Evolutionary conservation across 164 flowering plant genomes (phyloP), one percentile per base, ranked within the genome.

Genomic region (Dillenia turbinata): DNA sequence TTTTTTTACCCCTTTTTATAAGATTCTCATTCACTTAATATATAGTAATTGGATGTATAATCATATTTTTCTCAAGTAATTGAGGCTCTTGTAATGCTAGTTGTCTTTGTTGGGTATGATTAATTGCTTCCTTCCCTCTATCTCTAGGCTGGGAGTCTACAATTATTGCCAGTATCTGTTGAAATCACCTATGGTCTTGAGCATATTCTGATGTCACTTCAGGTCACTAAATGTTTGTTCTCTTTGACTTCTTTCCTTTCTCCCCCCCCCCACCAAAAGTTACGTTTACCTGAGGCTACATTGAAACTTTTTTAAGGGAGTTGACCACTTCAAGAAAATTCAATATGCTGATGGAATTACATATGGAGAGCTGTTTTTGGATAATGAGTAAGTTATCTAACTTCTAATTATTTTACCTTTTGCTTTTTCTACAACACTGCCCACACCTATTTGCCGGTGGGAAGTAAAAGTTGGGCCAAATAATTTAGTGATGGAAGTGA

Each of bases 111-210:
- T 19, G 12, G n/a, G 16, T 16, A 3, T 40, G 24, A 5, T 48
- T 54, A 51, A 33, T 51, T 10, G 59, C 14, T 19, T 59, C 22
- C 10, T 59, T 61, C 43, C 47, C 54, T 60, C 43, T 49, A 44
- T 52, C 56, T 67, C 62, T 66, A 93, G 98, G 95, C 96, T 69
- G 98, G 98, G 75, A 88, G 98, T 81, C 79, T 89, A 65, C 97
- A 56, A 33, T 72, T 94, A 76, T 70, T 73, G 56, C 98, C 98
- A 12, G 59, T 90, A 63, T 90, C 98, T 62, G 98, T 94, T 73
- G 98, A 94, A 78, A 94, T 94, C 57, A 94, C 98, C n/a, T 94
- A 94, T 78, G 98, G 98, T 61, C 96, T 94, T 76, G 98, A 94
- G 71, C 87, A 97, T 16, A 94, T 94, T 52, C 83, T 94, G 46